These are phyloP conservation scores for Lignosus rhinocerotis DNA, from an alignment of 1,284 basidiomycete genomes.

Conservation along the genomic window DNA sequence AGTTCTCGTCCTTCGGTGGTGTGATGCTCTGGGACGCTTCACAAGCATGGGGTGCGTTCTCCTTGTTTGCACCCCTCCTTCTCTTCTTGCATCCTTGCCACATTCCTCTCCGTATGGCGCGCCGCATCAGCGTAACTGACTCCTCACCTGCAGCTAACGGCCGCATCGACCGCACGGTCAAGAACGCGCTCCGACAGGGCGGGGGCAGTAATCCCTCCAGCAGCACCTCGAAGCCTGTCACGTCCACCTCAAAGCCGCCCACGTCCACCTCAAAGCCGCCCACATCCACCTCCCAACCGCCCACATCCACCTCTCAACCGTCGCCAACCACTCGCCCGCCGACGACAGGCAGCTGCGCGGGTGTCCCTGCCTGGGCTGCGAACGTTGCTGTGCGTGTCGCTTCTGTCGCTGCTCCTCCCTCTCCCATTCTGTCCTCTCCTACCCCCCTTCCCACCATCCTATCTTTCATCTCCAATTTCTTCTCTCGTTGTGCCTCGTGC, in stretches of 20 bases:
- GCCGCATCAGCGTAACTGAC: too few species aligned
- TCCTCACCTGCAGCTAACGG: slow-evolving; percentile 42
- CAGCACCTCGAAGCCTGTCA: slow-evolving; percentile 22
- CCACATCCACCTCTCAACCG: slow-evolving; percentile 24
- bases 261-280: slow-evolving; percentile 31
- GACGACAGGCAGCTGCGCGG: slow-evolving; percentile 41
- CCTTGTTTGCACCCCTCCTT: slow-evolving; percentile 23
- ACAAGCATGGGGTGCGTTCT: slow-evolving; percentile 52
- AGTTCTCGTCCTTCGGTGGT: slow-evolving; percentile 66
- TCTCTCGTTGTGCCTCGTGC: background rate
- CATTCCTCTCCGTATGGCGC: too few species aligned
- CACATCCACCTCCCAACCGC: slow-evolving; percentile 24
- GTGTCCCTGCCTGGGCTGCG: slow-evolving; percentile 48
- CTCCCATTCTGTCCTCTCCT: background rate
- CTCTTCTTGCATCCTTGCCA: slow-evolving; percentile 21
- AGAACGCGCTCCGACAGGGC: slow-evolving; percentile 46
- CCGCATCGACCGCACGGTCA: slow-evolving; percentile 52
- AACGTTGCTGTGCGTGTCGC: slow-evolving; percentile 41
- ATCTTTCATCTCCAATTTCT: background rate
- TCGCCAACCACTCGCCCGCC: slow-evolving; percentile 28
- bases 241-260: slow-evolving; percentile 27
- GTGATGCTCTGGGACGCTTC: slow-evolving; percentile 70
- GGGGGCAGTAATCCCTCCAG: slow-evolving; percentile 24
- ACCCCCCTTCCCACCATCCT: background rate
- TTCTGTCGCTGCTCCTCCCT: background rate